Percentiles rank a stretch among this genome's conserved stretches.
Conservation (phyloP, 129 eudicot species). For the Pittosporum tobira region DNA sequence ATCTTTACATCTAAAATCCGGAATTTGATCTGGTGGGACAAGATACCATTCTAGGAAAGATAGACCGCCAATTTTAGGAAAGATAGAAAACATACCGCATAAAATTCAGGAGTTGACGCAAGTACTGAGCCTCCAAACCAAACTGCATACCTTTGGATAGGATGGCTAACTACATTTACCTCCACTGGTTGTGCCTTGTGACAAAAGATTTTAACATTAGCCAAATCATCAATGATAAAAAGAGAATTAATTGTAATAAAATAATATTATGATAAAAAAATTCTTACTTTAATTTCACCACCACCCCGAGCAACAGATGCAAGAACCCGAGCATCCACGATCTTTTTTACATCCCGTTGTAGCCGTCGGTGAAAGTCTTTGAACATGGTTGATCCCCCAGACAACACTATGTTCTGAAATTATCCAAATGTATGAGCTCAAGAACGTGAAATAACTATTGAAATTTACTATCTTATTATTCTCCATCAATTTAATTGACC, state of each 20-base stretch:
- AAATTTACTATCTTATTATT: too few relatives aligned
- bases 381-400: slow-evolving; percentile 99
- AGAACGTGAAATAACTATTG: too few relatives aligned
- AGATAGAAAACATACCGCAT: slow-evolving; percentile 42
- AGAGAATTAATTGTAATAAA: background rate
- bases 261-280: background rate
- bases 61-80: too few relatives aligned
- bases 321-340: slow-evolving; percentile 86
- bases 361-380: slow-evolving; percentile 84
- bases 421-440: background rate
- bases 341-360: slow-evolving; percentile 89
- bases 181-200: slow-evolving; percentile 90
- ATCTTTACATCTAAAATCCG: background rate
- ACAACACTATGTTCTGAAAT: slow-evolving; percentile 76
- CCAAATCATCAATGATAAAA: background rate
- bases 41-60: too few relatives aligned
- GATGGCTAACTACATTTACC: slow-evolving; percentile 98
- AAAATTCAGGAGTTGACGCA: slow-evolving; percentile 98
- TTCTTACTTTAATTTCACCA: slow-evolving; percentile 63
- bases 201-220: slow-evolving; percentile 3
- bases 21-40: background rate
- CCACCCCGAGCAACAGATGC: slow-evolving; percentile 52
- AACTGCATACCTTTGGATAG: slow-evolving; percentile 94
- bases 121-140: slow-evolving; percentile 99
- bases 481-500: slow-evolving; percentile 30